Conservation (phyloP, 1,284 basidiomycete species). For the Thecaphora frezii region DNA sequence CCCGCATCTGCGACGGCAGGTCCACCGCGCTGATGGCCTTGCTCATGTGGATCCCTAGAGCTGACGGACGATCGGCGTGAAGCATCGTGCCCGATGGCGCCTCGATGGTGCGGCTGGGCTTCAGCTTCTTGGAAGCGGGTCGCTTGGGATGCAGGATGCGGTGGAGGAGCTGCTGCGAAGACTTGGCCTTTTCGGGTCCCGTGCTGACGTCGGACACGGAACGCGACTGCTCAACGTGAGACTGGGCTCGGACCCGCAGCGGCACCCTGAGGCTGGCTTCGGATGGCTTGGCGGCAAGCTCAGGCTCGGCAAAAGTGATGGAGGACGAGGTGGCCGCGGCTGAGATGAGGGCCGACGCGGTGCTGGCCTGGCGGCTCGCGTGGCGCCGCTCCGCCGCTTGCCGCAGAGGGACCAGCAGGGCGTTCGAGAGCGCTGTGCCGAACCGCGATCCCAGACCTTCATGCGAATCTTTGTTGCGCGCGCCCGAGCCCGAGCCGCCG, state of each 20-base stretch:
- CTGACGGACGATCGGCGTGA: not conserved
- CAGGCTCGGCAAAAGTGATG: constrained; percentile 17
- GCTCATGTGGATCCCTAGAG: not conserved
- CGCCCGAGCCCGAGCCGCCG: not conserved
- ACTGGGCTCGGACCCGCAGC: too few relatives aligned
- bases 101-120: not conserved
- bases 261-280: not conserved
- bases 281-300: not conserved
- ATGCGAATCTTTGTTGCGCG: constrained; percentile 1
- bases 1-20: constrained; percentile 25
- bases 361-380: constrained; percentile 9
- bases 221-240: too few relatives aligned
- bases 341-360: constrained; percentile 15
- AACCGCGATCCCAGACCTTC: constrained; percentile 23
- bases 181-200: not conserved
- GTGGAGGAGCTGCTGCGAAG: constrained; percentile 18
- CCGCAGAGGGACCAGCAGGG: constrained; percentile 18
- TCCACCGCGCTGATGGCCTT: constrained; percentile 29
- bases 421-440: constrained; percentile 27
- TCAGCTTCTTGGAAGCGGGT: not conserved
- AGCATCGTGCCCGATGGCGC: not conserved
- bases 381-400: constrained; percentile 32
- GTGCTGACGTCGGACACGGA: too few relatives aligned
- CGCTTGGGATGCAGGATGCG: constrained; percentile 20
- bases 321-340: constrained; percentile 18